These are phyloP conservation scores for Candida insectorum DNA, from an alignment of 805 yeast genomes.

Conservation along the genomic window DNA sequence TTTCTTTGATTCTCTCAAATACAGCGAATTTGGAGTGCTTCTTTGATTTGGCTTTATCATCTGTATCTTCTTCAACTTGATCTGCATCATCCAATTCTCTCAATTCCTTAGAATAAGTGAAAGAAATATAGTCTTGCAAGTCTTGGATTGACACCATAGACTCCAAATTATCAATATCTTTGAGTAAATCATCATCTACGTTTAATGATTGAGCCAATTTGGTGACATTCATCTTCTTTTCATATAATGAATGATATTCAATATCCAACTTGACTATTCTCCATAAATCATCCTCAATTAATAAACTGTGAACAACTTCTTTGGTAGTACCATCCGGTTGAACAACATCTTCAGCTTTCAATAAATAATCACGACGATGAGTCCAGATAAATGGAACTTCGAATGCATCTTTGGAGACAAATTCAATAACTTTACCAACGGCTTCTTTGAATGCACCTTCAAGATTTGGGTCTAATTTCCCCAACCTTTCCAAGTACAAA, in stretches of 20 bases:
- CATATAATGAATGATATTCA: slow-evolving; percentile 81
- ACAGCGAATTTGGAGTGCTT: slow-evolving; percentile 59
- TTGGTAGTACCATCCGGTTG: slow-evolving; percentile 33
- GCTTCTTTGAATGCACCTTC: slow-evolving; percentile 61
- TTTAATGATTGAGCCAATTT: slow-evolving; percentile 52
- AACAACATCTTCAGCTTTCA: slow-evolving; percentile 49
- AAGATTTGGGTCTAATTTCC: slow-evolving; percentile 35
- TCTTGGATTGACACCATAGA: slow-evolving; percentile 83
- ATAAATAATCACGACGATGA: slow-evolving; percentile 85
- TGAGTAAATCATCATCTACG: slow-evolving; percentile 55
- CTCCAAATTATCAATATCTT: slow-evolving; percentile 52
- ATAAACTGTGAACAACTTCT: slow-evolving; percentile 46
- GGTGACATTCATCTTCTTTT: slow-evolving; percentile 63
- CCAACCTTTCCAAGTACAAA: slow-evolving; percentile 54
- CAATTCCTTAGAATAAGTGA: slow-evolving; percentile 60
- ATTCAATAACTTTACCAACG: slow-evolving; percentile 67
- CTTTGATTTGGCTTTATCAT: slow-evolving; percentile 23
- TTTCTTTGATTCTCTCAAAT: slow-evolving; percentile 64
- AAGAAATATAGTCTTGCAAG: slow-evolving; percentile 76
- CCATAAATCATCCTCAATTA: slow-evolving; percentile 89
- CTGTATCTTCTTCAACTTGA: slow-evolving; percentile 20
- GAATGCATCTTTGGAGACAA: slow-evolving; percentile 68
- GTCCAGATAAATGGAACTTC: slow-evolving; percentile 97
- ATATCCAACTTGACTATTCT: slow-evolving; percentile 80
- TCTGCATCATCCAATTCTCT: slow-evolving; percentile 37